Evolutionary conservation across 768 basidiomycete species (phyloP), one percentile per base, ranked within the genome.

Genomic region (Collybia nuda): DNA sequence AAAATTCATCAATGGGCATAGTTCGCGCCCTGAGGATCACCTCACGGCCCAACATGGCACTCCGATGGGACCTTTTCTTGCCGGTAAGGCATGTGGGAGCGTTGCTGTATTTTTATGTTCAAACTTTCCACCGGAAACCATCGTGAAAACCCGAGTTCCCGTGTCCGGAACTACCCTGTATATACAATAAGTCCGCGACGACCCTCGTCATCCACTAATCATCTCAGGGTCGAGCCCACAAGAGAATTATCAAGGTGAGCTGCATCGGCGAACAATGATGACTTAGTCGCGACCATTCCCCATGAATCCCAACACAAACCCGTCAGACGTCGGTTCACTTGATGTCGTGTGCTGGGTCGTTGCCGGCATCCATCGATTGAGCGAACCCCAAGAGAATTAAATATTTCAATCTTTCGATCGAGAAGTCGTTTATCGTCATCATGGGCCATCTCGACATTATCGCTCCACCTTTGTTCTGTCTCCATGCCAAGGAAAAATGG

Each of bases 11-110:
- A 62, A 66, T 62, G 63, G 58, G 49, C 60, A 64, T 63, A 66
- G 14, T 32, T 65, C 58, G 54, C 53, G 67, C 70, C 71, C 68
- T 71, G 72, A 73, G 69, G 70, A 73, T 72, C 44, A 22, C 29
- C 43, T 29, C 19, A 19, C 43, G 12, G 6, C 32, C 32, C 32
- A 32, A 32, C 72, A 67, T 57, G 57, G 58, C 45, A 48, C 56
- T 48, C 50, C 54, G 55, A 56, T 62, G 54, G 56, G 51, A 54
- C 54, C 52, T 55, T 53, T 45, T 37, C 60, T 53, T 51, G 48
- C 55, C 61, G 47, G 44, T 50, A 40, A 53, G 55, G 57, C 68
- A 69, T 70, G 69, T 70, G 64, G 64, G 62, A 65, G 61, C 47
- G 53, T 61, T 52, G 53, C 42, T 49, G 56, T 67, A 67, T 68